Evolutionary conservation across 306 rosid species (phyloP), one percentile per base, ranked within the genome.

Genomic region (Vigna nakashimae): DNA sequence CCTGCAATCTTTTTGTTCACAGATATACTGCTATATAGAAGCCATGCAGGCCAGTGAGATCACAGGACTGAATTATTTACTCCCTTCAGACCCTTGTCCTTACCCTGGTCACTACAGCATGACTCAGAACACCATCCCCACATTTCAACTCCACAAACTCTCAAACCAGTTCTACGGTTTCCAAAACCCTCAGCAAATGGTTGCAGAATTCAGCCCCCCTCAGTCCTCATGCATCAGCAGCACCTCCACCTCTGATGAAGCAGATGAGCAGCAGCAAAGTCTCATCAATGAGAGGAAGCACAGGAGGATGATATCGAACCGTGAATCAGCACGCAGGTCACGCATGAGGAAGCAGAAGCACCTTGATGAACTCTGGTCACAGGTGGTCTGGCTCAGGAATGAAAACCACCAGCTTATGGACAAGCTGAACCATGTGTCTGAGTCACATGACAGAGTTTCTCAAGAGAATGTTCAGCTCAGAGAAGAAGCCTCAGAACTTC

Each of bases 331-430:
- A 0, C 93, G 99, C n/a, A 75, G 99, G 13, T 96, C 99, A 0
- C 89, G 99, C 28, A 96, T 92, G 98, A 87, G 99, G 71, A 96
- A 92, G 87, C 99, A 96, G 84, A 91, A 87, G 48, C 99, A 96
- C 80, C 91, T 96, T 67, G 99, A 96, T 71, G 99, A 92, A 82
- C 91, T 96, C 1, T 96, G 99, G 97, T 92, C 98, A 14, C 98
- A 92, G 82, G 96, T 92, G 4, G 86, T 91, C 28, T 96, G 99
- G 97, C 91, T 92, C 0, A 83, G 97, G 69, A 91, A 88, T 79
- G 97, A 96, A 88, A 95, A 95, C 18, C 96, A 86, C 70, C 93
- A 91, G 59, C 82, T 95, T 46, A 48, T 92, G 3, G 92, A 91
- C 53, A 91, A 89, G 77, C 78, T 96, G 52, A 92, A 88, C 84